These are phyloP conservation scores for Pleurotus pulmonarius DNA, from an alignment of 768 basidiomycete genomes.

Conservation along the genomic window DNA sequence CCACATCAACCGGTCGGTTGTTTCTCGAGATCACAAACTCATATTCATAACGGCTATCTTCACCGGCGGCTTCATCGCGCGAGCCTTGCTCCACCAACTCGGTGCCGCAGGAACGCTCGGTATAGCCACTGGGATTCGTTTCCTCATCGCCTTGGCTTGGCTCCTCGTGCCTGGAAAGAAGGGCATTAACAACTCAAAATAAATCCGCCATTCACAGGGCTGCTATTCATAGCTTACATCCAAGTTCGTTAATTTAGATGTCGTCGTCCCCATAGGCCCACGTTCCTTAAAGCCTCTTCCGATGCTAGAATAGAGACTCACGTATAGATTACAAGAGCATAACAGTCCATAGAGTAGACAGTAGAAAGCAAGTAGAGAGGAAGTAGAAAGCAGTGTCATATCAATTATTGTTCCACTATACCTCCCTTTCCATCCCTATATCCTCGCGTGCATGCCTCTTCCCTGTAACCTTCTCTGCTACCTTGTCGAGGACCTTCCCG, in stretches of 20 bases:
- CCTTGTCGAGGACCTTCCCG: constrained; percentile 34
- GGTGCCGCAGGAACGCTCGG: constrained; percentile 67
- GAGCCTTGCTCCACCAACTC: constrained; percentile 54
- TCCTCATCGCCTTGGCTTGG: constrained; percentile 64
- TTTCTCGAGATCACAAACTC: constrained; percentile 66
- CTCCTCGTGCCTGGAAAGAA: constrained; percentile 51
- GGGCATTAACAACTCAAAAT: not conserved
- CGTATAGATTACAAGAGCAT: not conserved
- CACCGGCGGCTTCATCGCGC: constrained; percentile 67
- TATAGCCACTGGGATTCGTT: constrained; percentile 57
- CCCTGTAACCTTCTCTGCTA: constrained; percentile 28
- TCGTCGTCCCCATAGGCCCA: too few relatives aligned
- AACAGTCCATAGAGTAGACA: not conserved
- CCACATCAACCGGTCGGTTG: constrained; percentile 44
- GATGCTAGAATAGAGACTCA: not conserved
- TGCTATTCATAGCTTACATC: too few relatives aligned
- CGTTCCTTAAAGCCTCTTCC: too few relatives aligned
- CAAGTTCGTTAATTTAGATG: too few relatives aligned
- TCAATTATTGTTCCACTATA: constrained; percentile 14
- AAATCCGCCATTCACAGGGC: too few relatives aligned
- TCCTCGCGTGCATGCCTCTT: constrained; percentile 27
- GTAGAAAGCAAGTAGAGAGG: not conserved
- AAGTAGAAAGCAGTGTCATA: not conserved
- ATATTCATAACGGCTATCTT: constrained; percentile 69
- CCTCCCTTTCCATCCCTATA: constrained; percentile 36